phyloP scores from a whole-genome alignment of 257 asterid species.

The Solanum clarkiae region DNA sequence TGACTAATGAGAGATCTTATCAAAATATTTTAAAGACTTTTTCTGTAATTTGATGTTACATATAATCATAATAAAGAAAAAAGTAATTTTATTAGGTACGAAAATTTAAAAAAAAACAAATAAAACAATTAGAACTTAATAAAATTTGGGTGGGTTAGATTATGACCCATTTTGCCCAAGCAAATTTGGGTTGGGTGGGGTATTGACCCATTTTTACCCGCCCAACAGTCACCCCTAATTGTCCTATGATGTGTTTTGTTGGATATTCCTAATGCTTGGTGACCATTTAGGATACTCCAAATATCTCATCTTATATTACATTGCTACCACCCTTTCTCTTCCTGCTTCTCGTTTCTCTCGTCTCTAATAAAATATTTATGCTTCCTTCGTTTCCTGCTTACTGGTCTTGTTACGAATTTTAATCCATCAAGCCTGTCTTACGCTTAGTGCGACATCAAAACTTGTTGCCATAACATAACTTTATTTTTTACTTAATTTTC shows the following conservation, averaged over 20 bases:
- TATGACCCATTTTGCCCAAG: not conserved
- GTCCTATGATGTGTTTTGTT: not conserved
- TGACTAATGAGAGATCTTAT: not conserved
- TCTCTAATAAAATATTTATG: not conserved
- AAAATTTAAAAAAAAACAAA: not conserved
- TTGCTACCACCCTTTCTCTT: not conserved
- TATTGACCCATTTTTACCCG: not conserved
- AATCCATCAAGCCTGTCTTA: not conserved
- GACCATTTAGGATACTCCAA: not conserved
- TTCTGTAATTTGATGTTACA: not conserved
- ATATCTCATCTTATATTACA: not conserved
- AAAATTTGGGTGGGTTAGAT: not conserved
- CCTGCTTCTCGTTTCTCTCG: not conserved
- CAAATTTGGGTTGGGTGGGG: not conserved
- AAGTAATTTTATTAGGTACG: not conserved
- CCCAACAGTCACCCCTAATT: not conserved
- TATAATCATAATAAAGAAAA: not conserved
- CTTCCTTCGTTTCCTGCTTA: not conserved
- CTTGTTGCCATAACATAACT: not conserved
- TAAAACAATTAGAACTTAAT: not conserved
- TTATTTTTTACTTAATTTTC: not conserved
- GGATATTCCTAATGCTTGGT: not conserved
- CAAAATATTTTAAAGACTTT: not conserved
- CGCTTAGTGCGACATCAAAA: not conserved
- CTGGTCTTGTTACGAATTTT: not conserved